A percentile compares a stretch with the other conserved stretches of the same genome.
Evolutionary conservation across 2,329 filamentous ascomycete genomes (phyloP).

Genomic region (Cercospora sp.): DNA sequence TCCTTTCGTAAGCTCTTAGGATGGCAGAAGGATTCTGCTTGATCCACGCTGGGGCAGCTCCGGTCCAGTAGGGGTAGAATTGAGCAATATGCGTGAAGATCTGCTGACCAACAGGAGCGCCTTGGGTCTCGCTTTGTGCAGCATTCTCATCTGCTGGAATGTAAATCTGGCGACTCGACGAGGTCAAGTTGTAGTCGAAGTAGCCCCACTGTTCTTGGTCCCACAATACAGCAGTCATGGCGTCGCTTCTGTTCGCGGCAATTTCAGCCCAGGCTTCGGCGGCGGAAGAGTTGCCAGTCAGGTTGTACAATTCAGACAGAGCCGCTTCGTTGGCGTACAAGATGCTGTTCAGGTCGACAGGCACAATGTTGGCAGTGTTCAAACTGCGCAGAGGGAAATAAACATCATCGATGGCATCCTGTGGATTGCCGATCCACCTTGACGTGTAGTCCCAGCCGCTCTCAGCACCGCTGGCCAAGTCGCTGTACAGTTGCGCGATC

Average conservation of each 20-base stretch:
- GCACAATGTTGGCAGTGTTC: conserved; percentile 59
- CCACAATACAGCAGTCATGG: conserved; percentile 66
- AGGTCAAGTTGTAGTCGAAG: conserved; percentile 69
- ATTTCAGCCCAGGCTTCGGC: conserved; percentile 53
- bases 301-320: conserved; percentile 57
- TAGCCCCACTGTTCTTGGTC: conserved; percentile 63
- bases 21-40: conserved; percentile 61
- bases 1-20: conserved; percentile 54
- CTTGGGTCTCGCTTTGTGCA: conserved; percentile 44
- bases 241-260: conserved; percentile 57
- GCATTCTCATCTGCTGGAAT: conserved; percentile 53
- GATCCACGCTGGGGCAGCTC: conserved; percentile 59
- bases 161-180: conserved; percentile 57
- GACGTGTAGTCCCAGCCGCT: conserved; percentile 65
- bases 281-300: conserved; percentile 52
- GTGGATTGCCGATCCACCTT: conserved; percentile 59
- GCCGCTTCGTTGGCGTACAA: conserved; percentile 65
- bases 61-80: conserved; percentile 69
- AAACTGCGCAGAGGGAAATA: conserved; percentile 67
- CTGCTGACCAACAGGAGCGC: conserved; percentile 57
- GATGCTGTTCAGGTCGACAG: conserved; percentile 68
- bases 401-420: conserved; percentile 59
- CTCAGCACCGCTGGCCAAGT: conserved; percentile 66
- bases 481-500: conserved; percentile 57
- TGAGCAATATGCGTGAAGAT: conserved; percentile 60